Percentiles rank a stretch among this genome's conserved stretches.
These are phyloP conservation scores for Colletotrichum simmondsii DNA, from an alignment of 2,329 filamentous ascomycete genomes.

Conservation along the genomic window DNA sequence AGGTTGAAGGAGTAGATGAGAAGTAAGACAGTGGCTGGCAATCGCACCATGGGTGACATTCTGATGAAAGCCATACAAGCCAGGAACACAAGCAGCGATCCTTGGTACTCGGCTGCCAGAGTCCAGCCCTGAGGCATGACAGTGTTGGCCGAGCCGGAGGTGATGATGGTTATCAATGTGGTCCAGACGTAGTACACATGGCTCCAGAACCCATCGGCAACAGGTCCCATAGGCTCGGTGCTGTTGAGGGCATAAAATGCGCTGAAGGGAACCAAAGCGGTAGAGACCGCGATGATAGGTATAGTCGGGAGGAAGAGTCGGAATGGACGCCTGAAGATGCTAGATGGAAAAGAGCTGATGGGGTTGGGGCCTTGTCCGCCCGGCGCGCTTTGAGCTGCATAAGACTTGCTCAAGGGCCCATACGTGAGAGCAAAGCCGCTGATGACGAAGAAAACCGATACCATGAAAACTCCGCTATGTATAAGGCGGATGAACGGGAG, in stretches of 20 bases:
- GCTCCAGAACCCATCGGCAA: slow-evolving; percentile 42
- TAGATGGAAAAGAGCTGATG: slow-evolving; percentile 19
- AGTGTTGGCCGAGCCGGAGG: slow-evolving; percentile 61
- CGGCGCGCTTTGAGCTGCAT: neutral
- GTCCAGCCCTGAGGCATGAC: slow-evolving; percentile 71
- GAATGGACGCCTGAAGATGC: slow-evolving; percentile 32
- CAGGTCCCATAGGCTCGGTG: neutral
- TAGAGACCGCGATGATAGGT: slow-evolving; percentile 15
- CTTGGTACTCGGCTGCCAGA: slow-evolving; percentile 69
- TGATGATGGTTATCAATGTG: slow-evolving; percentile 57
- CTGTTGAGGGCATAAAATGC: neutral
- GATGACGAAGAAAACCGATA: slow-evolving; percentile 49
- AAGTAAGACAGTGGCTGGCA: slow-evolving; percentile 48
- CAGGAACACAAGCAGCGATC: slow-evolving; percentile 67
- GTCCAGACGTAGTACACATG: slow-evolving; percentile 63
- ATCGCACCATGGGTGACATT: slow-evolving; percentile 53
- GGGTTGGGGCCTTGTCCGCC: slow-evolving; percentile 27
- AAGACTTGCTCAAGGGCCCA: slow-evolving; percentile 40
- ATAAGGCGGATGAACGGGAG: slow-evolving; percentile 42
- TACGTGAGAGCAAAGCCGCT: slow-evolving; percentile 49
- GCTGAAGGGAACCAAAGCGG: neutral
- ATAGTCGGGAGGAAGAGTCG: slow-evolving; percentile 33
- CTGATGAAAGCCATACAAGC: slow-evolving; percentile 62
- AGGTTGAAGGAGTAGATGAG: slow-evolving; percentile 52
- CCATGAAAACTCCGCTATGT: slow-evolving; percentile 42